Evolutionary conservation across 768 basidiomycete species (phyloP), one percentile per base, ranked within the genome.

Genomic region (Hypsizygus marmoreus): DNA sequence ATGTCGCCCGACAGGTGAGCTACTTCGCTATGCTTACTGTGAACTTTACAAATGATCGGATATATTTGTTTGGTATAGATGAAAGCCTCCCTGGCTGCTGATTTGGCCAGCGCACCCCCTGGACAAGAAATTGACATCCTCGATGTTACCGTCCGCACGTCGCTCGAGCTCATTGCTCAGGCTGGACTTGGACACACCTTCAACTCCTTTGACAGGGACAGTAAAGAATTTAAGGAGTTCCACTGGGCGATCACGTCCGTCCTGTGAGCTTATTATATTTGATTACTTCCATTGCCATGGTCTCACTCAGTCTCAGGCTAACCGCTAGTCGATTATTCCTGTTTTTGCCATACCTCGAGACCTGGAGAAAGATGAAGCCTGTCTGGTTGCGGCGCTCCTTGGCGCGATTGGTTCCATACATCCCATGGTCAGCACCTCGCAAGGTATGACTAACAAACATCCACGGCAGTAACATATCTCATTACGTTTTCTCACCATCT

Each of bases 271-370:
- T n/a, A 4, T 12, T 38, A 11, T 19, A 16, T 28, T 3, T 20
- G 32, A 31, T 9, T n/a, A 8, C 17, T 6, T 20, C 16, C 12
- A 6, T n/a, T n/a, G n/a, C n/a, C 35, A 5, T 12, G 16, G 31
- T 38, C 24, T 39, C 9, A 8, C 23, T 16, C 22, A 7, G 30
- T 24, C n/a, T n/a, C 29, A 63, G 61, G 3, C 61, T 59, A 4
- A 39, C 56, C 12, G 59, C 52, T 4, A 59, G 61, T 29, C 45
- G 53, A 0, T 23, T 63, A 7, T 60, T 63, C 43, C 45, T 59
- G 6, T 47, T 63, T 29, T 34, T 63, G 17, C 61, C 61, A 0
- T 63, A 54, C 46, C 34, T 61, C 14, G 41, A 63, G 10, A 52
- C 55, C 1, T 53, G 54, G 57, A 40, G 61, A 19, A 59, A 55